Evolutionary conservation across 805 yeast species (phyloP), one percentile per base, ranked within the genome.

Genomic region (Metschnikowia picachoensis): DNA sequence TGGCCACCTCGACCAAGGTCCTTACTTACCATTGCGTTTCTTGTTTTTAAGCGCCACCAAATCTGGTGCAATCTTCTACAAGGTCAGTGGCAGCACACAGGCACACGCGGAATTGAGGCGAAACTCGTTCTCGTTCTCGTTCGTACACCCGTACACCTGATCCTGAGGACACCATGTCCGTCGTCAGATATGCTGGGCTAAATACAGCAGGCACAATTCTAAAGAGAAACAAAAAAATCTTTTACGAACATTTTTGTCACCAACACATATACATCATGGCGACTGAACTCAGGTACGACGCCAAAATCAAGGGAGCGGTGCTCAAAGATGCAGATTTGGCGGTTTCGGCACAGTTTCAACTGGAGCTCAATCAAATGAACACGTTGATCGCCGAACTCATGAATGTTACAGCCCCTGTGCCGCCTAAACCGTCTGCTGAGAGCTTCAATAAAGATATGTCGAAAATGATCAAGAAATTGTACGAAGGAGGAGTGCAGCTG

Each of bases 381-480:
- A 60, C 62, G 4, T 56, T 72, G 37, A 61, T 67, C 13, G 41
- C 57, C 4, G 77, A 72, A 46, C 48, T 78, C 34, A 69, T 72
- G 45, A 62, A 68, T 12, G 64, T 69, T 40, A 69, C 71, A 9
- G 75, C 76, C 27, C 73, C 68, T 15, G 74, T 84, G 3, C 84
- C 84, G 20, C 76, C 79, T 14, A 60, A 64, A 5, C 74, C 91
- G 62, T 59, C 83, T 47, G 66, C 73, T 57, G 74, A 82, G 66
- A 59, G 75, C 59, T 73, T 79, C 77, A 70, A 82, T 70, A 66
- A 77, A 64, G 73, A 78, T 58, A 50, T 77, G 62, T 55, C 80
- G n/a, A 73, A 77, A 47, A 73, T 83, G 79, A 74, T 83, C 48
- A 81, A 77, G 54, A 82, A 81, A 56, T 67, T 85, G 57, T 83